Conservation (phyloP, 805 yeast species). For the Maudiozyma saulgeensis region DNA sequence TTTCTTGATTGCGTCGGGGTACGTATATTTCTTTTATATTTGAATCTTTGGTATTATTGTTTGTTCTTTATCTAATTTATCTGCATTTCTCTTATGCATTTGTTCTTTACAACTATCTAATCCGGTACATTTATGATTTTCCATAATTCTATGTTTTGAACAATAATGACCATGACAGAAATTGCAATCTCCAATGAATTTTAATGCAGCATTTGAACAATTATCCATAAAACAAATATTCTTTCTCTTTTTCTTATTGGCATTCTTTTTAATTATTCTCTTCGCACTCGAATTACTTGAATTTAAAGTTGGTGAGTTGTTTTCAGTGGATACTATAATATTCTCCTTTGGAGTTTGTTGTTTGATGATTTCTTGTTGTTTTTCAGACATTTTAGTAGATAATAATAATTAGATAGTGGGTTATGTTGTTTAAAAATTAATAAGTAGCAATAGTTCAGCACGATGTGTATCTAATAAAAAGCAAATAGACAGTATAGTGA, state of each 20-base stretch:
- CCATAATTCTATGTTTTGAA: slow-evolving; percentile 77
- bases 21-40: neutral
- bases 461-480: too few species aligned
- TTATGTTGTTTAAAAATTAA: neutral
- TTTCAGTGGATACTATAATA: neutral
- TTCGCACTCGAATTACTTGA: slow-evolving; percentile 1
- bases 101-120: slow-evolving; percentile 71
- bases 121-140: slow-evolving; percentile 74
- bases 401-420: neutral
- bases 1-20: too few species aligned
- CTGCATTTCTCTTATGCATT: slow-evolving; percentile 77
- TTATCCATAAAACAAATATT: slow-evolving; percentile 42
- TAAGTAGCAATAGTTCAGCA: neutral
- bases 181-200: slow-evolving; percentile 71
- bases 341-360: neutral
- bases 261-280: slow-evolving; percentile 12
- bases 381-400: neutral
- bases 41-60: slow-evolving; percentile 53
- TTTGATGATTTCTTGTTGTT: neutral
- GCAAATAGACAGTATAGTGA: too few species aligned
- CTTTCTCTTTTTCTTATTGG: slow-evolving; percentile 25
- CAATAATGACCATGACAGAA: slow-evolving; percentile 81
- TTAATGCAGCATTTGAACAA: slow-evolving; percentile 56
- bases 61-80: slow-evolving; percentile 73
- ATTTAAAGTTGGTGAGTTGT: neutral